Base-by-base conservation (phyloP, 2,329 filamentous ascomycete genomes). In the Decorospora gaudefroyi region DNA sequence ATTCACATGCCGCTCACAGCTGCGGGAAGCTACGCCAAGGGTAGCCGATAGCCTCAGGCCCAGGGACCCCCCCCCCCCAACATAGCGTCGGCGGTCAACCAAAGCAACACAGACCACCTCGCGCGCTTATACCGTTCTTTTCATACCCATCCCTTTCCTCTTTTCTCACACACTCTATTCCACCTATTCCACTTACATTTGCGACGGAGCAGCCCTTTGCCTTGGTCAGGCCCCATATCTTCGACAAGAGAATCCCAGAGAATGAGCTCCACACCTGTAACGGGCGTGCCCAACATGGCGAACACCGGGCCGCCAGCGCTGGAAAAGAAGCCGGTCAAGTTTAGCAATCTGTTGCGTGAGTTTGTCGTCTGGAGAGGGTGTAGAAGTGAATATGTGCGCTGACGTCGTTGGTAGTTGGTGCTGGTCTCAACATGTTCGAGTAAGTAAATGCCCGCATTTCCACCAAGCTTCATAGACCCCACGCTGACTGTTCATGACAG, bases 321-420 rank as follows among this genome's bases (percentile, higher is more conserved):
- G 72, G 91, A 96, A 86, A 97, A 97, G 88, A 97, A 97, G 84
- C 93, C 93, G 60, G 83, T 99, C 83, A 97, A 96, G 84, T 97
- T 97, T 82, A 96, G 90, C 80, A 99, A 99, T 79, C 76, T 99
- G 82, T 80, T 99, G 68, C 84, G 79, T 82, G 69, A 70, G 78
- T 78, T 13, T n/a, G 30, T n/a, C 10, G 7, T 15, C 12, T 4
- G 7, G n/a, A 11, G 12, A 10, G 11, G 2, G 2, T 4, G 3
- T 19, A 4, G 18, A 3, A 17, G 30, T 32, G 31, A 35, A 26
- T 22, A 16, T 36, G 33, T 54, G 59, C 68, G 59, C 68, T 68
- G 55, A 66, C 61, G 52, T 49, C 59, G 36, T 59, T 42, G 17
- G 39, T 57, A 82, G 79, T 96, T 66, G 91, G 91, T 69, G 88